A percentile compares a stretch with the other conserved stretches of the same genome.
These are phyloP conservation scores for Coemansia sp. DNA, from an alignment of 192 early-diverging fungal genomes.

Conservation along the genomic window DNA sequence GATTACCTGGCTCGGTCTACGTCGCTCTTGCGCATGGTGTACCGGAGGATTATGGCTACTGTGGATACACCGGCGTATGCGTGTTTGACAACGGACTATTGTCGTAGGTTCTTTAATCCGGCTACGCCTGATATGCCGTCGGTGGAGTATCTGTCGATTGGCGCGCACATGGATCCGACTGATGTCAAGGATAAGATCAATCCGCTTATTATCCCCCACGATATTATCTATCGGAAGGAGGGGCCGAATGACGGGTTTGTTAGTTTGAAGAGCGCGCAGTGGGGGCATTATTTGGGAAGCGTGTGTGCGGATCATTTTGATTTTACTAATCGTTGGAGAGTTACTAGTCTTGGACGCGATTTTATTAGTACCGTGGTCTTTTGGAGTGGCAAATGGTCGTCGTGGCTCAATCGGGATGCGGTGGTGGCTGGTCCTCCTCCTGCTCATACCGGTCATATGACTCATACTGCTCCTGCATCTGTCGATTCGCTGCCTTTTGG, in stretches of 20 bases:
- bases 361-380: slow-evolving; percentile 41
- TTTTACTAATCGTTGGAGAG: slow-evolving; percentile 60
- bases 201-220: slow-evolving; percentile 75
- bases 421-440: background rate
- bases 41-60: slow-evolving; percentile 61
- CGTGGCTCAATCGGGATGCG: slow-evolving; percentile 30
- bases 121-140: slow-evolving; percentile 74
- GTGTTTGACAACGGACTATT: slow-evolving; percentile 88
- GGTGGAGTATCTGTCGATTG: slow-evolving; percentile 82
- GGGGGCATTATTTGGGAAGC: slow-evolving; percentile 84
- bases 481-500: background rate
- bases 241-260: slow-evolving; percentile 95
- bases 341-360: slow-evolving; percentile 37
- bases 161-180: slow-evolving; percentile 67
- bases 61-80: slow-evolving; percentile 90
- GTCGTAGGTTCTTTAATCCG: slow-evolving; percentile 81
- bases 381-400: slow-evolving; percentile 47
- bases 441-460: background rate
- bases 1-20: slow-evolving; percentile 38
- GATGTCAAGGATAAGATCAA: slow-evolving; percentile 63
- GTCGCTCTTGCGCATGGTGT: slow-evolving; percentile 45
- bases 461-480: background rate
- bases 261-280: slow-evolving; percentile 74
- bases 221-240: slow-evolving; percentile 74
- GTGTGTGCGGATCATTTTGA: slow-evolving; percentile 89